Percentiles rank a stretch among this genome's conserved stretches.
These are phyloP conservation scores for Epichloe gansuensis DNA, from an alignment of 2,329 filamentous ascomycete genomes.

Conservation along the genomic window DNA sequence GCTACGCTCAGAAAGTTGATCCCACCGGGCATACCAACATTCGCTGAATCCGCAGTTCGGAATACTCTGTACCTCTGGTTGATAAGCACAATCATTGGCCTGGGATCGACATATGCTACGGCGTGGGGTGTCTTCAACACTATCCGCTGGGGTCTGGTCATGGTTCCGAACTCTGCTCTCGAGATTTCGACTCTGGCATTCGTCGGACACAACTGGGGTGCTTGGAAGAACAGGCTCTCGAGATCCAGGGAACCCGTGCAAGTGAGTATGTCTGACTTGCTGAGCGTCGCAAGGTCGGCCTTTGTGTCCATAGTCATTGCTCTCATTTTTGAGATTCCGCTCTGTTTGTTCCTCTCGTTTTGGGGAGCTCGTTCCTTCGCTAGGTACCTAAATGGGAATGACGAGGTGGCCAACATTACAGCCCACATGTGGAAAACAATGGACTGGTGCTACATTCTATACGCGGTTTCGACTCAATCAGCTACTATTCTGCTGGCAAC, in stretches of 20 bases:
- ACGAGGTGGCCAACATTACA: conserved; percentile 45
- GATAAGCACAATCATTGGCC: conserved; percentile 47
- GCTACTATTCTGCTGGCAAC: conserved; percentile 53
- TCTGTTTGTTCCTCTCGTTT: conserved; percentile 49
- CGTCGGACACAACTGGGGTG: conserved; percentile 53
- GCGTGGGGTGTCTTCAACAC: conserved; percentile 65
- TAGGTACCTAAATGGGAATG: conserved; percentile 43
- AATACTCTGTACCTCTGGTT: conserved; percentile 63
- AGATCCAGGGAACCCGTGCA: conserved; percentile 10
- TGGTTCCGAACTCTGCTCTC: conserved; percentile 57
- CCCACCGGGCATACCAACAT: conserved; percentile 44
- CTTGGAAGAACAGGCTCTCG: conserved; percentile 24
- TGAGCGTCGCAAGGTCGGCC: conserved; percentile 37
- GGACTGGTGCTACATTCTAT: conserved; percentile 59
- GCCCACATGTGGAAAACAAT: conserved; percentile 52
- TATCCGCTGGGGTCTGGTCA: conserved; percentile 60
- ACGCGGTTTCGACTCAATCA: conserved; percentile 51
- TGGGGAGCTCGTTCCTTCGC: conserved; percentile 49
- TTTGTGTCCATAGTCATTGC: conserved; percentile 39
- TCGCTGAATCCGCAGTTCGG: conserved; percentile 51
- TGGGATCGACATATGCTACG: conserved; percentile 54
- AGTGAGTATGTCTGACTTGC: conserved; percentile 8
- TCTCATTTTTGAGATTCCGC: conserved; percentile 44
- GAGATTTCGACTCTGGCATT: conserved; percentile 54
- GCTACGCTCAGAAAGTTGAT: conserved; percentile 35